These are phyloP conservation scores for Pisolithus albus DNA, from an alignment of 768 basidiomycete species.

Conservation along the genomic window DNA sequence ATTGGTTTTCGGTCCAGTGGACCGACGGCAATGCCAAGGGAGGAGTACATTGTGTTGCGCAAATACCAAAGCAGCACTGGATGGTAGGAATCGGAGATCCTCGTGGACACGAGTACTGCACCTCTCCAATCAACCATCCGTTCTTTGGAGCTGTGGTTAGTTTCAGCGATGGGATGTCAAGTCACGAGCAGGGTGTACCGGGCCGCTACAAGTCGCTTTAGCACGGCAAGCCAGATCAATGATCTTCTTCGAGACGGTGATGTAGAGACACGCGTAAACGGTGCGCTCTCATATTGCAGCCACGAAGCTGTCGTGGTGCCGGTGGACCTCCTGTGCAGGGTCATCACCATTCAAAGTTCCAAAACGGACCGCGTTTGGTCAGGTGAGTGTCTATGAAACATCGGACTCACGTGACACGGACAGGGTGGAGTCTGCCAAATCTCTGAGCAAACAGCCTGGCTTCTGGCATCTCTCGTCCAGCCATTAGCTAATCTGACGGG, in stretches of 20 bases:
- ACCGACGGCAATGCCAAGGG: neutral
- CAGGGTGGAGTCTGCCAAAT: no score
- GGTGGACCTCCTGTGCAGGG: neutral
- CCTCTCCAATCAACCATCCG: neutral
- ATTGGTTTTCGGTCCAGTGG: neutral
- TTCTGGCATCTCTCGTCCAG: no score
- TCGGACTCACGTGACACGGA: no score
- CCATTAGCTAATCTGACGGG: no score
- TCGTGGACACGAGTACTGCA: neutral
- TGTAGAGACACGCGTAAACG: constrained; percentile 17
- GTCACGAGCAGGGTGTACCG: neutral
- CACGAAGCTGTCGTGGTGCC: constrained; percentile 2
- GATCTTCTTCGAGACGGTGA: neutral
- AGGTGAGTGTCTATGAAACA: no score
- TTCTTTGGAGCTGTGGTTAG: neutral
- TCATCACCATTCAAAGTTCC: no score
- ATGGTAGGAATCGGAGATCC: neutral
- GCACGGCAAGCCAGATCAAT: neutral
- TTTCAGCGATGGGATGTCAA: neutral
- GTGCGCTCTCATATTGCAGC: constrained; percentile 11
- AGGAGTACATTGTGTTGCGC: no score
- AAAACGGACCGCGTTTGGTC: no score
- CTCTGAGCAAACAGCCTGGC: no score
- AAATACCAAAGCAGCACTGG: no score
- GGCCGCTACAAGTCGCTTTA: neutral